Conservation (phyloP, 2,329 filamentous ascomycete species). For the Exophiala viscosa region DNA sequence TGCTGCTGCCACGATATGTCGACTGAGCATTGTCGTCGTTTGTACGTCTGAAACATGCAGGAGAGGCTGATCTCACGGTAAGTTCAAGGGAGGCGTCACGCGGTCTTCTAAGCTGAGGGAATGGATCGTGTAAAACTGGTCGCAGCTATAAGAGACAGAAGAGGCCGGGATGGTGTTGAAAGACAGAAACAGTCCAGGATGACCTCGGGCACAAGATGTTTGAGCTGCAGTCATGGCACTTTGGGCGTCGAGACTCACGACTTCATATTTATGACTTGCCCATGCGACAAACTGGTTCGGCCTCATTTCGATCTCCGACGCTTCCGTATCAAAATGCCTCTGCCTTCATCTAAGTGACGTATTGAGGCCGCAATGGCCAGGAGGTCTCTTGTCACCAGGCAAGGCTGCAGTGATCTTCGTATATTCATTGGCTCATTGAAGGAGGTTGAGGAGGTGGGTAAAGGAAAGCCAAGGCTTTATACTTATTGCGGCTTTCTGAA, state of each 20-base stretch:
- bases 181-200: background rate
- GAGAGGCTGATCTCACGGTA: background rate
- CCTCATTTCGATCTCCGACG: background rate
- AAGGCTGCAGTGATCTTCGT: background rate
- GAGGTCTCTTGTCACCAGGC: background rate
- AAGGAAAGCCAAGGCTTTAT: background rate
- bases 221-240: background rate
- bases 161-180: background rate
- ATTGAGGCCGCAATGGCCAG: background rate
- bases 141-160: background rate
- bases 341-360: background rate
- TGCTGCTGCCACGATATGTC: constrained; percentile 20
- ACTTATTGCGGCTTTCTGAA: background rate
- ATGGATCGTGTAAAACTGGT: background rate
- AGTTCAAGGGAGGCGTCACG: background rate
- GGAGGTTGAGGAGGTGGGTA: background rate
- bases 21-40: background rate
- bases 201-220: background rate
- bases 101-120: background rate
- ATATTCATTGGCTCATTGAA: background rate
- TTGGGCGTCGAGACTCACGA: background rate
- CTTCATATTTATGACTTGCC: background rate
- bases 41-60: background rate
- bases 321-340: background rate
- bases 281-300: background rate